Base-by-base conservation (phyloP, 1,284 basidiomycete genomes). In the Phellinidium pouzarii region DNA sequence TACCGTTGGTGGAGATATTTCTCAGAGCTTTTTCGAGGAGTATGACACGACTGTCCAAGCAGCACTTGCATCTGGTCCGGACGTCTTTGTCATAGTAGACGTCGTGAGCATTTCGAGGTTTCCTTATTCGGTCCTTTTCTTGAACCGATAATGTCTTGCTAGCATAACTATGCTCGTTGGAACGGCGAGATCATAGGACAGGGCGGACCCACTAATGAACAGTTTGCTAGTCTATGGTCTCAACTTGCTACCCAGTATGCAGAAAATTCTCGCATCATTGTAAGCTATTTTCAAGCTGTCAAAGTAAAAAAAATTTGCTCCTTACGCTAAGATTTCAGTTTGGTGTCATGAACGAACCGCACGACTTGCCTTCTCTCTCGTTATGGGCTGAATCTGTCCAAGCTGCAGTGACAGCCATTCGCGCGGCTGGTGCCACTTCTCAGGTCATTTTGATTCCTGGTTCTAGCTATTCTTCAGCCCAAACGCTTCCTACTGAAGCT, bases 401-500 rank as follows among this genome's bases (percentile, higher is more conserved):
- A 44, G 55, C 57, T 14, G 60, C 60, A 14, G 59, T 61, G 31
- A 61, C 55, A 27, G 60, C 59, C 17, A 61, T 61, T 48, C 60
- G 60, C 20, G 49, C 46, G 12, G 60, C 59, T 22, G 60, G 59
- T 22, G 68, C 75, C 1, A 71, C 66, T 20, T 59, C 61, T 37
- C 74, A 79, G 58, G 69, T 68, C 59, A 71, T 78, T 50, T 70
- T 78, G 23, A 68, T 77, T 38, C 72, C 72, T 5, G 72, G 72
- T 25, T 69, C 73, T 60, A 66, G 68, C 66, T 73, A 60, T 57
- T 60, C 65, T 55, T 73, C 72, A 48, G 77, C 76, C 22, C 65
- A 72, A 58, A 68, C 73, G 3, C 69, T 79, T 60, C 74, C 76
- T 11, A 76, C 71, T 1, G 75, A 76, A 59, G 74, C 76, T 26